Evolutionary conservation across 2,329 filamentous ascomycete species (phyloP), one percentile per base, ranked within the genome.

Genomic region (Aspergillus tamarii): DNA sequence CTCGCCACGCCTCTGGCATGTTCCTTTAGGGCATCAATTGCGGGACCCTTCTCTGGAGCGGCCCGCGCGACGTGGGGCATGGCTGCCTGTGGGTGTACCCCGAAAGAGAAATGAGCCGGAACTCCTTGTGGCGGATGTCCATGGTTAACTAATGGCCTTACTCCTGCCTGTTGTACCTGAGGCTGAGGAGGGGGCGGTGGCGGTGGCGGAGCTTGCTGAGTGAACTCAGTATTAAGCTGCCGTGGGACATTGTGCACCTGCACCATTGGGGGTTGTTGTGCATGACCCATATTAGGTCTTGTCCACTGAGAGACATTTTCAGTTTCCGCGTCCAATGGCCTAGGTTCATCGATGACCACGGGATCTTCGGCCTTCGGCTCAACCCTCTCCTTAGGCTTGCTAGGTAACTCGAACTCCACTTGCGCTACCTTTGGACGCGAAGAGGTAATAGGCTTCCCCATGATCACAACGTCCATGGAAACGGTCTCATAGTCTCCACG

Each of bases 381-480:
- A 19, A 63, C 57, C 34, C 52, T 61, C 30, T 66, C 61, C 43
- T 64, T 64, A 10, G 57, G 23, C 21, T 65, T 62, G 14, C 62
- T 32, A n/a, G 67, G 53, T 11, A 61, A n/a, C 3, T 62, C 65
- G 26, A 68, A 56, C 43, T 67, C 64, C 46, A 70, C 66, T 19
- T 65, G 45, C 10, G 66, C 67, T 2, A 65, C 60, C 52, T 67
- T 65, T 12, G 62, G 63, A 52, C 67, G 64, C 14, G 69, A 60
- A 4, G 64, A 63, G 19, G 62, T 62, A 45, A 70, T 59, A 3
- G 76, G 66, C 54, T 70, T 73, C 54, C 72, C 72, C 69, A 73
- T 67, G 32, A 79, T 61, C 14, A 80, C 70, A n/a, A 79, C 65
- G 32, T 76, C 69, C 70, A 79, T 74, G 5, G 71, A 74, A 32